Conservation (phyloP, 2,329 filamentous ascomycete genomes). For the Colletotrichum lupini region DNA sequence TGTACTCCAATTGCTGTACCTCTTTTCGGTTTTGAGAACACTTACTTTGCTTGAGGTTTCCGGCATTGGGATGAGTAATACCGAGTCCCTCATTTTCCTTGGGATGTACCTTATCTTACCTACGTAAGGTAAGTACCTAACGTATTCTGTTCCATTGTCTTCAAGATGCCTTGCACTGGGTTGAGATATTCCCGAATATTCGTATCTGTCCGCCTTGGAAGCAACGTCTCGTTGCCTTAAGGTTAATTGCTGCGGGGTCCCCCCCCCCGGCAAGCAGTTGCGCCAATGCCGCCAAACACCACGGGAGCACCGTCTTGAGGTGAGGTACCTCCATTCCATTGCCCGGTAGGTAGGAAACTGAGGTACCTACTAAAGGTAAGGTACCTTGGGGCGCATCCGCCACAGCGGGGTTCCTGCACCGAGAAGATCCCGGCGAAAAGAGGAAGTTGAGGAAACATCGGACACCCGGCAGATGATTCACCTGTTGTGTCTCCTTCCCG, state of each 20-base stretch:
- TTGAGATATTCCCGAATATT: too few relatives aligned
- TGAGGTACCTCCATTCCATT: too few relatives aligned
- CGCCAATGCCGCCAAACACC: neutral
- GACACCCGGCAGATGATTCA: constrained; percentile 2
- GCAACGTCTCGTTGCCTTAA: neutral
- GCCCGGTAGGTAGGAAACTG: too few relatives aligned
- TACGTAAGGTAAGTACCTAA: too few relatives aligned
- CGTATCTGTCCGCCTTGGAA: neutral
- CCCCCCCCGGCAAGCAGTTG: neutral
- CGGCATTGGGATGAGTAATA: neutral
- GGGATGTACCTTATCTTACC: neutral
- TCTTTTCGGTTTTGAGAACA: neutral
- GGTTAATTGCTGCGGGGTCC: constrained; percentile 27
- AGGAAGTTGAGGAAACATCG: neutral
- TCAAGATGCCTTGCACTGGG: neutral
- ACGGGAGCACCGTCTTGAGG: neutral
- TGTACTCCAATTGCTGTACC: neutral
- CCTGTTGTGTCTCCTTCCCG: neutral
- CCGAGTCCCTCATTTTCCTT: too few relatives aligned
- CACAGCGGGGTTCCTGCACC: constrained; percentile 31
- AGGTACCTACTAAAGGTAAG: too few relatives aligned
- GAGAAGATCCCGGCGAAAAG: constrained; percentile 6
- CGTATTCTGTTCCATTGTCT: neutral
- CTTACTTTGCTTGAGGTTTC: neutral
- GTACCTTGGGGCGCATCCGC: neutral